Base-by-base conservation (phyloP, 306 rosid genomes). In the Begonia fuchsioides region DNA sequence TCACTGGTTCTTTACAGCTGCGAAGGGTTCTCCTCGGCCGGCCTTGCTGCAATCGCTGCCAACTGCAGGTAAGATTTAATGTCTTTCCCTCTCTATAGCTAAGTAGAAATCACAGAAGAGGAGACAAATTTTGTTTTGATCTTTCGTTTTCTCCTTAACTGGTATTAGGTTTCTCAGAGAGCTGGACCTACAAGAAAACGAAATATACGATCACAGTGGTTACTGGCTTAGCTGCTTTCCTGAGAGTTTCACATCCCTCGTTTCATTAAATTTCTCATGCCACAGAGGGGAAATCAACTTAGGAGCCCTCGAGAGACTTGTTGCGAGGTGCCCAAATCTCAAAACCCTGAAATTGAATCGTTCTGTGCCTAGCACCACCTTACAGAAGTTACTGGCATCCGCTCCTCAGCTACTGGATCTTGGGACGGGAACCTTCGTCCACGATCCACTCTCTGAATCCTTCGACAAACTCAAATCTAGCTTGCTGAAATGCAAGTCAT, bases 141-240 rank as follows among this genome's bases (percentile, higher is more conserved):
- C 14, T 41, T 41, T 10, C 6, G 14, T 41, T 41, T 11, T 10
- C n/a, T 10, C 45, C 1, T 41, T 41, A n/a, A 10, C 6, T 41
- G 45, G 0, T 41, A 2, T 15, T 45, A 86, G 96, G 79, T 58
- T 40, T 61, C 86, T 86, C 44, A 65, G 73, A 75, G 96, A 78
- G 72, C 72, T 86, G 66, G 96, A 86, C 62, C 69, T 86, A 58
- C 93, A 79, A 76, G 96, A 86, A 58, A 86, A 76, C 64, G 96
- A 86, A 45, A 70, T 86, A 16, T 81, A 86, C 0, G 93, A 82
- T 55, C 70, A 54, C 53, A 66, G 68, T 38, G 95, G 93, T 38
- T 93, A 82, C 43, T 86, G 96, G 96, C 78, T 86, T 14, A 74
- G 73, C 57, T 72, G 77, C 69, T 86, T 86, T 68, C 79, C 96